phyloP scores from a whole-genome alignment of 768 basidiomycete genomes.

The Lactarius tabidus region DNA sequence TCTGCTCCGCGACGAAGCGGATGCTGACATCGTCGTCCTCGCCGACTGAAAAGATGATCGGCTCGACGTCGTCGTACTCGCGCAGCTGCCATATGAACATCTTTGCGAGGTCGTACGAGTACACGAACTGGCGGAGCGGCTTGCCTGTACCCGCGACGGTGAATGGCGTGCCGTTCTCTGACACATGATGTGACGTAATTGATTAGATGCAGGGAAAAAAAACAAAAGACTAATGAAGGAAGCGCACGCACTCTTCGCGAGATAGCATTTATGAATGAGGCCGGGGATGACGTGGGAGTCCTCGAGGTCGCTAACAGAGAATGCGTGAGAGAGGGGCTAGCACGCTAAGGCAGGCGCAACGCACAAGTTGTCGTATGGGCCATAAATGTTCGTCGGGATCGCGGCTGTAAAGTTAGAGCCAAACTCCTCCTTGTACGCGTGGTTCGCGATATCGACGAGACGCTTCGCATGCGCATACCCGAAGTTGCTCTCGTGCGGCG shows the following conservation, averaged over 20 bases:
- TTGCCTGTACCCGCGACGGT: slow-evolving; percentile 84
- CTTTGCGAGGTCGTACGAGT: slow-evolving; percentile 92
- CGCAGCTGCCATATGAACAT: slow-evolving; percentile 90
- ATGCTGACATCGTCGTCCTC: slow-evolving; percentile 94
- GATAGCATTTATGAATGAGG: slow-evolving; percentile 86
- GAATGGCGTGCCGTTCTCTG: slow-evolving; percentile 81
- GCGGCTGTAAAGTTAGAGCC: slow-evolving; percentile 95
- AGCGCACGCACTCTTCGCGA: slow-evolving; percentile 68
- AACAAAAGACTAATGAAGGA: background rate
- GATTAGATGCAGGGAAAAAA: background rate
- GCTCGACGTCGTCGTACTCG: slow-evolving; percentile 90
- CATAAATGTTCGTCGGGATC: slow-evolving; percentile 97
- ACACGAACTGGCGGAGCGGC: slow-evolving; percentile 93
- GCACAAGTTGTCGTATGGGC: slow-evolving; percentile 89
- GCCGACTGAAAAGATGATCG: slow-evolving; percentile 86
- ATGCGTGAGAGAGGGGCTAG: background rate
- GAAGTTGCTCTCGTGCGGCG: slow-evolving; percentile 91
- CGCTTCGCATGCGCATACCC: slow-evolving; percentile 95
- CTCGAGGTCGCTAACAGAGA: slow-evolving; percentile 64
- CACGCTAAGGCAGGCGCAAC: slow-evolving; percentile 27
- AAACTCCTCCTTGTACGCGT: slow-evolving; percentile 93
- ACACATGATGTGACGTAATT: slow-evolving; percentile 4
- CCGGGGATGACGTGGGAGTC: slow-evolving; percentile 93
- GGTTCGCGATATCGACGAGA: slow-evolving; percentile 92
- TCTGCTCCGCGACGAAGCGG: slow-evolving; percentile 80